These are phyloP conservation scores for Iodosphaeria phyllophila DNA, from an alignment of 2,329 filamentous ascomycete genomes.

Conservation along the genomic window DNA sequence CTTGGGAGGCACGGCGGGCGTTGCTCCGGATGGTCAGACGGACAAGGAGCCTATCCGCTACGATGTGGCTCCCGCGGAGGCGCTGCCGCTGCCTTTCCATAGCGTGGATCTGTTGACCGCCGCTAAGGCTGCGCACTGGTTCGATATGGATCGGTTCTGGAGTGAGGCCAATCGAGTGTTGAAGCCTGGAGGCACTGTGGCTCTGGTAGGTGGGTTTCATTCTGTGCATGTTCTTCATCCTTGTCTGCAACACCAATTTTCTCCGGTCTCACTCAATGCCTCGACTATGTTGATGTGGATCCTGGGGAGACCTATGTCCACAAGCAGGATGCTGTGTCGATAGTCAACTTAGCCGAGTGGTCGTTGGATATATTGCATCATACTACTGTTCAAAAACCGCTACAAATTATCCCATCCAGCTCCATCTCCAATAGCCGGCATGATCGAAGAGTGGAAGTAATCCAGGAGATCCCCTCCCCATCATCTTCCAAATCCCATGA, in stretches of 20 bases:
- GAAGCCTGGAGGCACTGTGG: slow-evolving; percentile 32
- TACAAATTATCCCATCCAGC: no score
- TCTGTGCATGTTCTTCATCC: no score
- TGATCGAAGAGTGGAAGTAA: no score
- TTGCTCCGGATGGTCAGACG: not conserved
- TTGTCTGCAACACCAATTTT: no score
- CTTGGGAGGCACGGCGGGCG: slow-evolving; percentile 12
- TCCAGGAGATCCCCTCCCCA: not conserved
- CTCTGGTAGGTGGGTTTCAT: slow-evolving; percentile 23
- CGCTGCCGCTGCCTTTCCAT: slow-evolving; percentile 15
- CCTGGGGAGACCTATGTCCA: no score
- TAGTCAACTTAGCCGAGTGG: no score
- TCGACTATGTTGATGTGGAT: no score
- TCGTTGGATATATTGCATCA: no score
- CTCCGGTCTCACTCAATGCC: no score
- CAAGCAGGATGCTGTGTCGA: no score
- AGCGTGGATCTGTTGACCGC: slow-evolving; percentile 30
- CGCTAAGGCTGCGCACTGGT: slow-evolving; percentile 36
- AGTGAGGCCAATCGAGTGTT: slow-evolving; percentile 22
- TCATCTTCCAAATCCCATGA: no score
- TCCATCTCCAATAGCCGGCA: not conserved
- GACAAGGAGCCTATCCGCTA: slow-evolving; percentile 18
- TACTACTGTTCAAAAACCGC: no score
- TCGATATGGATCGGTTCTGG: slow-evolving; percentile 34
- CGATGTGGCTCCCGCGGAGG: slow-evolving; percentile 23